phyloP scores from a whole-genome alignment of 495 filamentous ascomycete genomes.

The Neurospora africana region DNA sequence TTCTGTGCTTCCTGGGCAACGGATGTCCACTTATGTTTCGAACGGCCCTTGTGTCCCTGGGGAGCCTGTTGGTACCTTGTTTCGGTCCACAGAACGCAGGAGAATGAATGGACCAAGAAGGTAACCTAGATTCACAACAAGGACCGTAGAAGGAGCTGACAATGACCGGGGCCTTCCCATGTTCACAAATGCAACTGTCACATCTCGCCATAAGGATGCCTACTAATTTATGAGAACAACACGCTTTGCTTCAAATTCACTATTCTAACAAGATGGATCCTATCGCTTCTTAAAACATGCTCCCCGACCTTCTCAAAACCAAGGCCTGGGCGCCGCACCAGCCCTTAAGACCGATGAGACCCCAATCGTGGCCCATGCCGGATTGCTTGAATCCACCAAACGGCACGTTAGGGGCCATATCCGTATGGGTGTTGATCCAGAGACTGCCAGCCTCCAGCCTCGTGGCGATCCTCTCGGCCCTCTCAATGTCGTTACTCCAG shows the following conservation, averaged over 20 bases:
- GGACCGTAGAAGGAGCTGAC: too few relatives aligned
- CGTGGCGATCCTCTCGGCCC: slow-evolving; percentile 39
- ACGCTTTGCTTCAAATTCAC: neutral
- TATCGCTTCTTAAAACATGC: neutral
- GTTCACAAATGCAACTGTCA: too few relatives aligned
- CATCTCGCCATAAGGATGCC: too few relatives aligned
- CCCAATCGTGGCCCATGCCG: slow-evolving; percentile 48
- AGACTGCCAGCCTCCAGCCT: slow-evolving; percentile 45
- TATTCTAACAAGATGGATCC: neutral
- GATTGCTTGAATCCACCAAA: slow-evolving; percentile 49
- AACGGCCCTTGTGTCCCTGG: too few relatives aligned
- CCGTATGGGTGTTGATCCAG: slow-evolving; percentile 45
- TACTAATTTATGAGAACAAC: neutral
- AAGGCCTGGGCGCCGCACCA: slow-evolving; percentile 38
- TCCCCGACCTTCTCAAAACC: slow-evolving; percentile 5
- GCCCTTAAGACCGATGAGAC: slow-evolving; percentile 34
- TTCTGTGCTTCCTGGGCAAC: too few relatives aligned
- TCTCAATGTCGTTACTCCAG: slow-evolving; percentile 42
- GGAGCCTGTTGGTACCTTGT: too few relatives aligned
- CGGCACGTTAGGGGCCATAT: slow-evolving; percentile 27
- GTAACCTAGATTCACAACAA: too few relatives aligned
- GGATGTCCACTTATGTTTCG: too few relatives aligned
- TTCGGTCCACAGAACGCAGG: too few relatives aligned
- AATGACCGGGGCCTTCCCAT: too few relatives aligned
- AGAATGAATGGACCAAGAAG: too few relatives aligned